Evolutionary conservation across 352 stramenopile genomes (phyloP), one percentile per base, ranked within the genome.

Genomic region (Pythium volutum): DNA sequence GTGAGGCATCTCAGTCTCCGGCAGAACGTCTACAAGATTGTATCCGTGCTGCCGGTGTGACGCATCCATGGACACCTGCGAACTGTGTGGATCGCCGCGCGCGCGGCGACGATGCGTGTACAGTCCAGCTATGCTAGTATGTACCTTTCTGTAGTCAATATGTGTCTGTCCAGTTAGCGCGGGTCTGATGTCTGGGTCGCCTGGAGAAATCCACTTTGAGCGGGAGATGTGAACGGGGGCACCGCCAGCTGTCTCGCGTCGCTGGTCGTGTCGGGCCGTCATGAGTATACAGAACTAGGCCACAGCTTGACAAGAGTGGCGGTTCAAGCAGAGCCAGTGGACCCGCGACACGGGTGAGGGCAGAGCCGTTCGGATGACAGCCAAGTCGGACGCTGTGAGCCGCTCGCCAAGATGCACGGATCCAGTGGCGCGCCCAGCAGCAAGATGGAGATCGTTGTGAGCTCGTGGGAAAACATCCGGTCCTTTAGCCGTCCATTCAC

Each of bases 381-480:
- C 38, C 15, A 10, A 15, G 11, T 22, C 15, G 15, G 38, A 2
- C 38, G n/a, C 12, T 36, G 31, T 36, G 31, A 36, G 31, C 31
- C 31, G 31, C 31, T 38, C 11, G 29, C 22, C 54, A 46, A 31
- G 22, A 46, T 56, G 49, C n/a, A 43, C 29, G 55, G 43, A 62
- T 62, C 55, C 55, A 62, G 20, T 62, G 53, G 55, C 48, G 55
- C 55, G 53, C 55, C 55, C 23, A 22, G 10, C 55, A 55, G 55
- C 29, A 45, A 45, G 50, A 15, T 5, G 3, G 36, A 12, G 55
- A 62, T 62, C 55, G 55, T 62, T 31, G 55, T 62, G 55, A 62
- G 55, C 55, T 62, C 55, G 55, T 55, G n/a, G 31, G 36, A 43
- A 9, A 46, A 55, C 55, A 62, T 62, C 43, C 55, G 55, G 55